Evolutionary conservation across 305 asterid genomes (phyloP).

Genomic region (Fraxinus paxiana): DNA sequence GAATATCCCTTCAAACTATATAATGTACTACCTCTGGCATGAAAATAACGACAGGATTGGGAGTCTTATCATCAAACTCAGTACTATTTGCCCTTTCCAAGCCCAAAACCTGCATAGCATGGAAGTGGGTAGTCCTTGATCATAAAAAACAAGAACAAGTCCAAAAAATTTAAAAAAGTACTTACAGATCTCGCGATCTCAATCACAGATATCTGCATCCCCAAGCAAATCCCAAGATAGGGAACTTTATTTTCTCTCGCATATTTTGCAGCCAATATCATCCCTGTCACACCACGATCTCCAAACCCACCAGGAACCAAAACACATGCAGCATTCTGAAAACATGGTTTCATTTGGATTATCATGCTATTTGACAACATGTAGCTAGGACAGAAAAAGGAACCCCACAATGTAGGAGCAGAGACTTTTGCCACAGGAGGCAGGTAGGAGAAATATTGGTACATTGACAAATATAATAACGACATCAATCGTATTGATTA

Average conservation of each 20-base stretch:
- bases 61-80: conserved; percentile 68
- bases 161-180: background rate
- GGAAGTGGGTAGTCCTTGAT: background rate
- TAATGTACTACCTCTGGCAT: conserved; percentile 85
- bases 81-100: conserved; percentile 73
- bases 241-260: conserved; percentile 84
- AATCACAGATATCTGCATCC: conserved; percentile 91
- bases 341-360: conserved; percentile 4
- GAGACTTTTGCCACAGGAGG: background rate
- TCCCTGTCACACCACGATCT: conserved; percentile 93
- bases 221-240: conserved; percentile 93
- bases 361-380: background rate
- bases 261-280: conserved; percentile 94
- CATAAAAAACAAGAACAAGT: conserved; percentile 2
- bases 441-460: conserved; percentile 2
- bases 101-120: conserved; percentile 51
- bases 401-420: background rate
- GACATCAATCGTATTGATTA: background rate
- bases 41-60: conserved; percentile 74
- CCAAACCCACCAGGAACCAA: conserved; percentile 99
- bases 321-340: conserved; percentile 80
- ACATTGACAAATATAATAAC: background rate
- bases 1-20: conserved; percentile 3
- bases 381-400: background rate
- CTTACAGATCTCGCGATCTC: conserved; percentile 89